phyloP scores from a whole-genome alignment of 176 grass and related monocot genomes.

The Aegilops tauschii region DNA sequence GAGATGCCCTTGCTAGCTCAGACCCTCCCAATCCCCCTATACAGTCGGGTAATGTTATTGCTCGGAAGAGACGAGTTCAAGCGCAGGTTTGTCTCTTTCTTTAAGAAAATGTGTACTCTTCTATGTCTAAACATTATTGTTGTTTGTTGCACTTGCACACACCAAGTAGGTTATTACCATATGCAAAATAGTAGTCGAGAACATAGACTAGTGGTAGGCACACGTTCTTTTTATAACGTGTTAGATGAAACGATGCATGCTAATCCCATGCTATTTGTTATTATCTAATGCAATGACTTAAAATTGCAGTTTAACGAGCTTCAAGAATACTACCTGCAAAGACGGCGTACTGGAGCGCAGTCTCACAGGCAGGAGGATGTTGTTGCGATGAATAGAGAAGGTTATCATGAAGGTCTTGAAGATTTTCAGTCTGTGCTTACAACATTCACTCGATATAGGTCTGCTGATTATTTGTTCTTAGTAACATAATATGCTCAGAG shows the following conservation, averaged over 20 bases:
- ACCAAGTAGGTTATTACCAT: not conserved
- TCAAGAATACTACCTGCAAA: conserved; percentile 97
- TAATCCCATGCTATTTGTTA: not conserved
- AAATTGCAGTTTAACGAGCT: conserved; percentile 88
- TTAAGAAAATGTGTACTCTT: conserved; percentile 20
- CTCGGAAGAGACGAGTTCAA: conserved; percentile 89
- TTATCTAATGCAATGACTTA: conserved; percentile 31
- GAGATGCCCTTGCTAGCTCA: conserved; percentile 58
- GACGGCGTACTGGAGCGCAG: conserved; percentile 61
- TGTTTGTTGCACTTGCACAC: not conserved
- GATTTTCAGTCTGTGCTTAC: conserved; percentile 99
- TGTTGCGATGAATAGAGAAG: conserved; percentile 71
- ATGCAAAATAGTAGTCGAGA: not conserved
- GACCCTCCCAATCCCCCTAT: conserved; percentile 58
- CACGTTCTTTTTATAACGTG: not conserved
- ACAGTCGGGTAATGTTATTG: conserved; percentile 76
- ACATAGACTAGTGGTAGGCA: not conserved
- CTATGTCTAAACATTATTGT: not conserved
- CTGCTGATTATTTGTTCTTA: conserved; percentile 12
- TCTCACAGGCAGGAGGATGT: conserved; percentile 59
- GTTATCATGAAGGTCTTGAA: conserved; percentile 82
- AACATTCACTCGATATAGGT: conserved; percentile 99
- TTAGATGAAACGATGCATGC: conserved; percentile 5
- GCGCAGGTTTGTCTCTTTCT: conserved; percentile 60
- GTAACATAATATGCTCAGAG: not conserved